A percentile compares a stretch with the other conserved stretches of the same genome.
These are phyloP conservation scores for Penicillium glabrum DNA, from an alignment of 2,329 filamentous ascomycete genomes.

Conservation along the genomic window DNA sequence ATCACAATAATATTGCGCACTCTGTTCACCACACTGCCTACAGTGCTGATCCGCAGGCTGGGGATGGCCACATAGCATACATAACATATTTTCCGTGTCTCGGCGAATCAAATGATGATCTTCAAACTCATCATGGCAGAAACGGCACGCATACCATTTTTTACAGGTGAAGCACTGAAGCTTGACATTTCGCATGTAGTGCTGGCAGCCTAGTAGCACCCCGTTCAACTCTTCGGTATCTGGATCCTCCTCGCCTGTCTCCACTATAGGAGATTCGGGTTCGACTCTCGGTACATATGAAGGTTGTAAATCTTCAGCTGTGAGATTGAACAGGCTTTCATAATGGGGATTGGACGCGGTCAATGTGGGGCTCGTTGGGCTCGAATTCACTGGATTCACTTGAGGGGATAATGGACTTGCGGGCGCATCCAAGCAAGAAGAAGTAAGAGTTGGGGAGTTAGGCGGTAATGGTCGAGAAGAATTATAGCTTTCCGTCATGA, in stretches of 20 bases:
- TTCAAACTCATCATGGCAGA: conserved; percentile 86
- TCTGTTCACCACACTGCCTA: conserved; percentile 69
- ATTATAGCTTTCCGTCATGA: conserved; percentile 69
- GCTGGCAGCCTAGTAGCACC: conserved; percentile 72
- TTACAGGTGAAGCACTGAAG: conserved; percentile 87
- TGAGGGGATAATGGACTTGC: conserved; percentile 30
- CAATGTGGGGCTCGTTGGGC: conserved; percentile 24
- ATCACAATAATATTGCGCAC: conserved; percentile 88
- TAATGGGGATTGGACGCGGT: conserved; percentile 27
- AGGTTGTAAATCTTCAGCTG: conserved; percentile 61
- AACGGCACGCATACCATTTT: conserved; percentile 90
- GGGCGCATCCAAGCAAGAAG: conserved; percentile 26
- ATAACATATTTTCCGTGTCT: conserved; percentile 92
- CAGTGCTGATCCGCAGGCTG: conserved; percentile 81
- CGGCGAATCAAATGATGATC: conserved; percentile 76
- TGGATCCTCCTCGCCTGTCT: conserved; percentile 37
- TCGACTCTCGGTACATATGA: conserved; percentile 60
- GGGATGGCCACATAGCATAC: conserved; percentile 88
- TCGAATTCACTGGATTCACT: conserved; percentile 26
- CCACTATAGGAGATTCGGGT: conserved; percentile 24
- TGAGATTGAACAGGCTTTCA: conserved; percentile 42
- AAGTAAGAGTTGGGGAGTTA: conserved; percentile 25
- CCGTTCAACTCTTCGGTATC: conserved; percentile 51
- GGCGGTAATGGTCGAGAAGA: conserved; percentile 37
- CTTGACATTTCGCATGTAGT: conserved; percentile 96